Conservation (phyloP, 192 early-diverging fungal species). For the Chytriomyces sp. region DNA sequence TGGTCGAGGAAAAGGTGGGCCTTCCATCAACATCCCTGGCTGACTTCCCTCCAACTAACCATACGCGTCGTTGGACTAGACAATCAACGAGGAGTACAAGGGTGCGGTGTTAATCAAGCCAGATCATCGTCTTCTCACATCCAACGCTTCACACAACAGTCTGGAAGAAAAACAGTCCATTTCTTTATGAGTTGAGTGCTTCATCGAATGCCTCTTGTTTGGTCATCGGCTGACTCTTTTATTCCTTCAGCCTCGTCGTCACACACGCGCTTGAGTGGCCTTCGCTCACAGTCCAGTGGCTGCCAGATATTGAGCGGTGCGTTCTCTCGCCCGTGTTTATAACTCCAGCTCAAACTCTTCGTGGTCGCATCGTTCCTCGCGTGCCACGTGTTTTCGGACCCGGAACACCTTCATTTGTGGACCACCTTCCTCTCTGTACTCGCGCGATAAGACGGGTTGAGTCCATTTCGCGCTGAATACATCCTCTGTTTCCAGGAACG, state of each 20-base stretch:
- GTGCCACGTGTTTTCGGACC: background rate
- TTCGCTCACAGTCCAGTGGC: conserved; percentile 95
- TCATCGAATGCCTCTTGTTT: background rate
- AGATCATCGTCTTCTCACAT: background rate
- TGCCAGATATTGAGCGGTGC: conserved; percentile 88
- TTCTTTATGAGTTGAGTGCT: conserved; percentile 82
- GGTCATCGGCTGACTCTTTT: background rate
- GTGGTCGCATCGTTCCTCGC: background rate
- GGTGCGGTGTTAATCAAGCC: background rate
- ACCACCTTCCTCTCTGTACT: background rate
- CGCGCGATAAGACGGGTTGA: background rate
- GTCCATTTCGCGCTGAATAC: background rate
- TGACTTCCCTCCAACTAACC: background rate
- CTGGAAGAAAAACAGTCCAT: conserved; percentile 99
- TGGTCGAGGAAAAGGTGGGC: conserved; percentile 35
- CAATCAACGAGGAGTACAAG: conserved; percentile 39
- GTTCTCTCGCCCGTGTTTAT: background rate
- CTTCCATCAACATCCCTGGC: background rate
- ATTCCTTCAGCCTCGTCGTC: conserved; percentile 68
- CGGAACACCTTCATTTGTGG: background rate
- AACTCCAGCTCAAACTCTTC: background rate
- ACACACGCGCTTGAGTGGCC: conserved; percentile 99
- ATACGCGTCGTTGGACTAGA: background rate
- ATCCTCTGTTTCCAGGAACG: conserved; percentile 60
- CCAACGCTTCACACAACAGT: conserved; percentile 29